Conservation (phyloP, 352 stramenopile genomes). For the Phytopythium kandeliae region DNA sequence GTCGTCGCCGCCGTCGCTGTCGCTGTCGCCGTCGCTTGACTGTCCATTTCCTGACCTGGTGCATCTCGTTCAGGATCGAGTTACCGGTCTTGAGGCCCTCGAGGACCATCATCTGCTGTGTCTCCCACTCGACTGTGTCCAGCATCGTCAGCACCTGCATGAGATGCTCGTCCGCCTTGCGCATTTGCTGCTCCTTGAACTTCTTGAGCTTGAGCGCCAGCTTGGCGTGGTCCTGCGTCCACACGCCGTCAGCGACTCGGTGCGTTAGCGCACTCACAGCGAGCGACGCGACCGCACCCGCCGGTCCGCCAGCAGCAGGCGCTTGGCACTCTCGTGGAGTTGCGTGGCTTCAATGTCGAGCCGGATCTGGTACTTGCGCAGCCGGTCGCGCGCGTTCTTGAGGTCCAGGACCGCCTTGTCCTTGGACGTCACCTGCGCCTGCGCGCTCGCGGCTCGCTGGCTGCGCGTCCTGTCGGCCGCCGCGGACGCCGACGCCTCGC, state of each 20-base stretch:
- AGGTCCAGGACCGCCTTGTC: slow-evolving; percentile 87
- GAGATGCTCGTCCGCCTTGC: slow-evolving; percentile 79
- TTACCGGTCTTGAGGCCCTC: slow-evolving; percentile 87
- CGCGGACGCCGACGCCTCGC: slow-evolving; percentile 9
- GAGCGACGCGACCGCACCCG: slow-evolving; percentile 23
- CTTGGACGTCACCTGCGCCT: slow-evolving; percentile 75
- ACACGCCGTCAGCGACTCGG: neutral
- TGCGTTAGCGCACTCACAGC: neutral
- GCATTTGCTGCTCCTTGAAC: slow-evolving; percentile 88
- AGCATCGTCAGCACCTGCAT: slow-evolving; percentile 84
- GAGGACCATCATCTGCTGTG: slow-evolving; percentile 84
- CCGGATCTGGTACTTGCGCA: slow-evolving; percentile 79
- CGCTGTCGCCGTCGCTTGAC: neutral
- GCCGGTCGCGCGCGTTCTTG: slow-evolving; percentile 85
- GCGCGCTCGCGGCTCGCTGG: slow-evolving; percentile 17
- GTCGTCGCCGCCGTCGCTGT: neutral
- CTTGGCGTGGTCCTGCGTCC: slow-evolving; percentile 68
- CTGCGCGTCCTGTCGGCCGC: neutral
- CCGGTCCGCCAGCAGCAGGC: slow-evolving; percentile 62
- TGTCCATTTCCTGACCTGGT: slow-evolving; percentile 54
- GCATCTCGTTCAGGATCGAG: slow-evolving; percentile 81
- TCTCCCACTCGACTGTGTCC: slow-evolving; percentile 87
- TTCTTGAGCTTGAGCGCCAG: slow-evolving; percentile 87
- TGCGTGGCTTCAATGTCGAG: slow-evolving; percentile 79
- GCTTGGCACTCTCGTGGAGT: slow-evolving; percentile 74